These are phyloP conservation scores for Leccinum ochraceum DNA, from an alignment of 768 basidiomycete species.

Conservation along the genomic window DNA sequence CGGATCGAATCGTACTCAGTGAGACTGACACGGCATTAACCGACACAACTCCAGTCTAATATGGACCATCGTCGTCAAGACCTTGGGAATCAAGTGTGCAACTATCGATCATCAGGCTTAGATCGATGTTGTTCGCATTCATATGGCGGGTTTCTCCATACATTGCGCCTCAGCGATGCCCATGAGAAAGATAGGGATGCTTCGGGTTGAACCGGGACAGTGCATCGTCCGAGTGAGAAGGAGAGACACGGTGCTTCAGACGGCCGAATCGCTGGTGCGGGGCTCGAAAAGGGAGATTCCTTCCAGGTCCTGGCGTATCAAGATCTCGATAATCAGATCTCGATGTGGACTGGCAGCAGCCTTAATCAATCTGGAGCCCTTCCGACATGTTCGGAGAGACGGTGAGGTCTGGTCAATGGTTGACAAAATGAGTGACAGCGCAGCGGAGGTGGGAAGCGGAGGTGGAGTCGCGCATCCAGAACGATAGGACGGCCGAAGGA, in stretches of 20 bases:
- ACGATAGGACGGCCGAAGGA: background rate
- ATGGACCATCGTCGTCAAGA: background rate
- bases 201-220: background rate
- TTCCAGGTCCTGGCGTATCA: background rate
- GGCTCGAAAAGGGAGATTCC: background rate
- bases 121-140: background rate
- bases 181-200: background rate
- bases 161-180: background rate
- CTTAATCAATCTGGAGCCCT: background rate
- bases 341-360: background rate
- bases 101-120: background rate
- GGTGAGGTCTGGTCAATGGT: background rate
- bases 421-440: background rate
- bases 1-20: background rate
- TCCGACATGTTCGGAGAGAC: background rate
- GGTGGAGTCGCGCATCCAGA: background rate
- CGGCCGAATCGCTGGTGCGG: background rate
- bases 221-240: background rate
- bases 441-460: background rate
- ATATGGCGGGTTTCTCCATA: background rate
- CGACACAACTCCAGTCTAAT: background rate
- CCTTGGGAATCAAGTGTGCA: background rate
- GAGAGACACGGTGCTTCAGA: background rate
- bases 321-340: background rate
- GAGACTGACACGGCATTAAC: background rate